Base-by-base conservation (phyloP, 305 asterid species). In the Fraxinus sp. region DNA sequence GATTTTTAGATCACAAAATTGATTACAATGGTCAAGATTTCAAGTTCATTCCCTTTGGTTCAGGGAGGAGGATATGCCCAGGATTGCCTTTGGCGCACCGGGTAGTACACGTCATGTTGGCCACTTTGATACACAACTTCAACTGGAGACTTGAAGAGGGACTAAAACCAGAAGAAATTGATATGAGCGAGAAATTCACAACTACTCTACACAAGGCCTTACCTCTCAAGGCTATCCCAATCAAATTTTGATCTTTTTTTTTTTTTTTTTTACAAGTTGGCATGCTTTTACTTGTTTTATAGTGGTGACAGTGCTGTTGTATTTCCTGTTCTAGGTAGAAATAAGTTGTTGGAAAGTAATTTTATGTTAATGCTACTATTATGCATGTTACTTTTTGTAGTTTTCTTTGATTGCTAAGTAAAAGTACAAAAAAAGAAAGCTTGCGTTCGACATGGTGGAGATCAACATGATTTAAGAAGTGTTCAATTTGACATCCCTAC, bases 31-130 rank as follows among this genome's bases (percentile, higher is more conserved):
- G 92, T 0, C 78, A 18, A 28, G 32, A 88, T 80, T 87, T 86
- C 4, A 88, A 88, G 87, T 81, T 89, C 36, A 72, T 89, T 24
- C 90, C 93, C 0, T 88, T 90, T 11, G 91, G 91, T 0, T 74
- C 86, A 0, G 91, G 91, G 0, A 84, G 90, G 33, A 89, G 93
- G 39, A 84, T 82, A 0, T 89, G 90, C 14, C 87, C 78, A 0
- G 92, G 91, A 18, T 0, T 87, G 74, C 80, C 86, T 0, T 70
- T 90, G 46, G 92, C 87, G 0, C 0, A 86, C 59, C 74, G 90
- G 2, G 81, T 90, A 88, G 80, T 89, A 64, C 88, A 87, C 30
- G 85, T 87, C 0, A 88, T 89, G 81, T 0, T 90, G 6, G 88
- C 86, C 2, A 73, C 88, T 11, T 77, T 89, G 80, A 66, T 90